Evolutionary conservation across 2,329 filamentous ascomycete genomes (phyloP).

Genomic region (Xenoacremonium recifei): DNA sequence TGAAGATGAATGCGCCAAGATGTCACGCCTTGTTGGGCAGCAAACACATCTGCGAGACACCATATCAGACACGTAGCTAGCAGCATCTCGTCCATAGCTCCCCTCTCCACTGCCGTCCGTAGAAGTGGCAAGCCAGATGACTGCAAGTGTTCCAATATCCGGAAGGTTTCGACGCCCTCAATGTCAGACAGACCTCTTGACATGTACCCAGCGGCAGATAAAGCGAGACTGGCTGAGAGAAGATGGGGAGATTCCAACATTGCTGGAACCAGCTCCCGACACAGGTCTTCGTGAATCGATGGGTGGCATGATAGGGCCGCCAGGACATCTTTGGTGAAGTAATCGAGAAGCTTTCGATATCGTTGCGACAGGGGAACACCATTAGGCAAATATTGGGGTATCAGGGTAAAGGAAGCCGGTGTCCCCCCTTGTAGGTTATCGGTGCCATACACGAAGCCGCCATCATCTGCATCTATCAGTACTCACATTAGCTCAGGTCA

Average conservation of each 20-base stretch:
- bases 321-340: constrained; percentile 24
- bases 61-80: constrained; percentile 28
- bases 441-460: constrained; percentile 1
- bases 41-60: constrained; percentile 28
- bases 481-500: neutral
- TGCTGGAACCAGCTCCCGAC: constrained; percentile 21
- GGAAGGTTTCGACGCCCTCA: constrained; percentile 17
- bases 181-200: constrained; percentile 21
- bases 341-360: constrained; percentile 21
- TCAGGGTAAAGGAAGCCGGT: neutral
- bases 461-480: constrained; percentile 3
- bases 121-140: constrained; percentile 22
- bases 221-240: constrained; percentile 23
- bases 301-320: constrained; percentile 26
- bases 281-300: constrained; percentile 24
- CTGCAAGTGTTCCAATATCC: constrained; percentile 23
- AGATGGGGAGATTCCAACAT: constrained; percentile 26
- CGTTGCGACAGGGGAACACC: constrained; percentile 16
- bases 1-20: constrained; percentile 26
- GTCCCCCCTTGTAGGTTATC: neutral
- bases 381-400: constrained; percentile 23
- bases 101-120: constrained; percentile 16
- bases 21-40: constrained; percentile 16
- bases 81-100: constrained; percentile 21
- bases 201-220: constrained; percentile 24